Evolutionary conservation across 768 basidiomycete species (phyloP), one percentile per base, ranked within the genome.

Genomic region (Russula olivacea): DNA sequence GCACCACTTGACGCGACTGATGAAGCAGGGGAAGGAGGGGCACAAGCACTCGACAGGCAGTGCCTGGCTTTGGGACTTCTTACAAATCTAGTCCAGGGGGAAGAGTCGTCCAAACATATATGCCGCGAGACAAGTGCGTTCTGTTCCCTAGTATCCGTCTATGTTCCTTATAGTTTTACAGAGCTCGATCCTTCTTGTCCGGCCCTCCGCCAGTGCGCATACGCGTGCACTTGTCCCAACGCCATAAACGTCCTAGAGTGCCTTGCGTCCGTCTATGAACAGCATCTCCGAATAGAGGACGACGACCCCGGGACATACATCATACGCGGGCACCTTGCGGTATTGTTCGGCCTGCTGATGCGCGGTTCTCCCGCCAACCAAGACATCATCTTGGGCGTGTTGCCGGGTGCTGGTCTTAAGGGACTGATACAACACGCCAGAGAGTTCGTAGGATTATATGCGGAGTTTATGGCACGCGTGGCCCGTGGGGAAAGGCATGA

Each of bases 21-120:
- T 14, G 71, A 69, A 63, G 52, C 23, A 12, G 67, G 68, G 23
- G 72, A 74, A 25, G 63, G 68, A 17, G 69, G 73, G 0, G 74
- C 78, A 5, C 77, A 80, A 43, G 74, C 79, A 4, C 76, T 89
- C n/a, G 91, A 93, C 70, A 78, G 80, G 38, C 75, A 91, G 5
- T 92, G 89, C 71, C 83, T 93, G 30, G 81, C 85, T 7, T 79
- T 93, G 6, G 91, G 86, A 1, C 74, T 92, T 11, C 74, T 92
- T 45, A 89, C 89, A 57, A 92, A 91, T 71, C 75, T 92, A 48
- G 83, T 89, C 0, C 87, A 91, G 69, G 76, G 75, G 6, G 75
- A 79, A n/a, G 77, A 79, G 0, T 75, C 73, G n/a, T 78, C 80
- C 11, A 82, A 81, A 49, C 71, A 77, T 41, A 67, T 75, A 2